A percentile compares a stretch with the other conserved stretches of the same genome.
These are phyloP conservation scores for Myxozyma sirexii DNA, from an alignment of 805 yeast species.

Conservation along the genomic window DNA sequence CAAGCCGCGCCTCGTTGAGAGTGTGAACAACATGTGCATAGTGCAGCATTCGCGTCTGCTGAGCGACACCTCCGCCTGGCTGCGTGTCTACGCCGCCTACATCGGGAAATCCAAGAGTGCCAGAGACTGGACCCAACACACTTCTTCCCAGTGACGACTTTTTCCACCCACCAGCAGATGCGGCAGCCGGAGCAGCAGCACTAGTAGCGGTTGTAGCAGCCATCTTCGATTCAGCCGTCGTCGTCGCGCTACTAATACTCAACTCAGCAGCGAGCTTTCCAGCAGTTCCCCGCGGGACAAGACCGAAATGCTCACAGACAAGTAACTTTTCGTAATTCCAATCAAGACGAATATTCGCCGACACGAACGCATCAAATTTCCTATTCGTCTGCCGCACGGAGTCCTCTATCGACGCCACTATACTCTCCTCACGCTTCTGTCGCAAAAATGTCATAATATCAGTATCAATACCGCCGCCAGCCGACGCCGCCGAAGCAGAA, in stretches of 20 bases:
- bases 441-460: constrained; percentile 67
- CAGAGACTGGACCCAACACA: constrained; percentile 43
- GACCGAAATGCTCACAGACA: constrained; percentile 71
- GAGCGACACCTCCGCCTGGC: constrained; percentile 12
- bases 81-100: constrained; percentile 32
- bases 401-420: constrained; percentile 79
- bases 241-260: constrained; percentile 38
- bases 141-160: constrained; percentile 41
- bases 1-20: constrained; percentile 64
- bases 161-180: constrained; percentile 40
- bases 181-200: not conserved
- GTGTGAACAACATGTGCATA: constrained; percentile 72
- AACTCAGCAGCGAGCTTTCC: constrained; percentile 23
- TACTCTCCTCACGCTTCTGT: constrained; percentile 77
- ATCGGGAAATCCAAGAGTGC: constrained; percentile 39
- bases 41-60: constrained; percentile 44
- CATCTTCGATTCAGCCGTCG: not conserved
- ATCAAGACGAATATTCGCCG: constrained; percentile 71
- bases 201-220: not conserved
- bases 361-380: constrained; percentile 80
- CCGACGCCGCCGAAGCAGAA: constrained; percentile 24
- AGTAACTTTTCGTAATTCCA: constrained; percentile 81
- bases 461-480: constrained; percentile 30
- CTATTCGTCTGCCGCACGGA: constrained; percentile 70
- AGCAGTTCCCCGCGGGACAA: constrained; percentile 41